Conservation (phyloP, 345 rosid species). For the Balakata baccata region DNA sequence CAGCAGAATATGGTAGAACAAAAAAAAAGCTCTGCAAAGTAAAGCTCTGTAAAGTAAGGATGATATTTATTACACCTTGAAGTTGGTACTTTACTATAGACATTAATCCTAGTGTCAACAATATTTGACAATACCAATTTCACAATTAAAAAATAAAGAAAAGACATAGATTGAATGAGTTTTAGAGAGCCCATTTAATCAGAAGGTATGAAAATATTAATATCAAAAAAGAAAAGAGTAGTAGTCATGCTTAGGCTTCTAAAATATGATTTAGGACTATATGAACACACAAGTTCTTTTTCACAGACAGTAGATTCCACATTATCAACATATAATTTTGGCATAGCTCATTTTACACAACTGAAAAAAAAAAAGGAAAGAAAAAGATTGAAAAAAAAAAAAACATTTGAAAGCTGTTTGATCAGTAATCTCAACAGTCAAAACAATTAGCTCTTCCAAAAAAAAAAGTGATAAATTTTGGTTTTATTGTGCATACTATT, state of each 20-base stretch:
- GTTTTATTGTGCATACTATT: neutral
- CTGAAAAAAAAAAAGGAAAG: neutral
- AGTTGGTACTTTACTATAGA: neutral
- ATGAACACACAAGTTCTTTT: neutral
- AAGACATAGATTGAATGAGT: neutral
- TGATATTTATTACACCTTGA: neutral
- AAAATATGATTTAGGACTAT: neutral
- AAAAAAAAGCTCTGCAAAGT: neutral
- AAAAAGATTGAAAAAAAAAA: too few species aligned
- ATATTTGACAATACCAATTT: neutral
- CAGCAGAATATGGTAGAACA: too few species aligned
- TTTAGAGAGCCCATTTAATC: neutral
- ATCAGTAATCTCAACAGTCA: neutral
- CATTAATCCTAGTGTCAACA: neutral
- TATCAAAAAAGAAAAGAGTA: neutral
- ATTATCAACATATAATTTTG: neutral
- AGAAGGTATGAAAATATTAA: neutral
- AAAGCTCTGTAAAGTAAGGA: neutral
- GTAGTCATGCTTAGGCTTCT: neutral
- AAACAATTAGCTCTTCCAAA: neutral
- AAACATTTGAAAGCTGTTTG: neutral
- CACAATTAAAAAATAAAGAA: neutral
- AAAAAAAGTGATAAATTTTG: neutral
- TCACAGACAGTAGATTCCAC: neutral
- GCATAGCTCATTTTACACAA: neutral